A percentile compares a stretch with the other conserved stretches of the same genome.
Conservation (phyloP, 2,329 filamentous ascomycete species). For the Colletotrichum sp. region DNA sequence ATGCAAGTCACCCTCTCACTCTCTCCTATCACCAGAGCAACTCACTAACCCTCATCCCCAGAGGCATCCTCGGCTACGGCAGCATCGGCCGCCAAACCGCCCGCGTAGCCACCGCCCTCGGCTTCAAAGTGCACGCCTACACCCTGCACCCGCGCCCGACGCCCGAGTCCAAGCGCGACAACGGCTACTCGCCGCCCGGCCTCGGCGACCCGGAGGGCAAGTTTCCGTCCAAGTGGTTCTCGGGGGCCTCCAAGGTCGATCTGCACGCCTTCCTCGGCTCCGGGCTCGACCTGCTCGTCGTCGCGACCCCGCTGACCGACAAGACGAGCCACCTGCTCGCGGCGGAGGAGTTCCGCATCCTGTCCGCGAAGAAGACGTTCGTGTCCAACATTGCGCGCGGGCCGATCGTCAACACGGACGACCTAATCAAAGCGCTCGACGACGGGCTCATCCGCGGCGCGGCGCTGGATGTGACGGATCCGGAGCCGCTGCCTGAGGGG, state of each 20-base stretch:
- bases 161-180: conserved; percentile 66
- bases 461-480: conserved; percentile 79
- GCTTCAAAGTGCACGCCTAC: conserved; percentile 77
- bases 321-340: conserved; percentile 57
- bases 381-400: conserved; percentile 76
- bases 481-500: conserved; percentile 74
- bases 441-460: conserved; percentile 68
- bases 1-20: conserved; percentile 42
- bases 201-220: conserved; percentile 60
- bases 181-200: conserved; percentile 70
- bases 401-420: conserved; percentile 52
- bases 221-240: conserved; percentile 57
- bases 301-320: conserved; percentile 56
- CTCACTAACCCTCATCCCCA: conserved; percentile 21
- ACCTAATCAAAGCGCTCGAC: conserved; percentile 66
- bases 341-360: conserved; percentile 50
- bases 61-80: conserved; percentile 60
- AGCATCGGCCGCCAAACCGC: conserved; percentile 59
- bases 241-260: conserved; percentile 44
- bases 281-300: conserved; percentile 57
- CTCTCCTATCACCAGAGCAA: not conserved
- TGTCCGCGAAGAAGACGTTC: conserved; percentile 57
- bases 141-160: conserved; percentile 74
- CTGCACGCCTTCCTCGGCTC: conserved; percentile 56
- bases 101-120: conserved; percentile 66